phyloP scores from a whole-genome alignment of 2,329 filamentous ascomycete species.

The Plenodomus biglobosus region DNA sequence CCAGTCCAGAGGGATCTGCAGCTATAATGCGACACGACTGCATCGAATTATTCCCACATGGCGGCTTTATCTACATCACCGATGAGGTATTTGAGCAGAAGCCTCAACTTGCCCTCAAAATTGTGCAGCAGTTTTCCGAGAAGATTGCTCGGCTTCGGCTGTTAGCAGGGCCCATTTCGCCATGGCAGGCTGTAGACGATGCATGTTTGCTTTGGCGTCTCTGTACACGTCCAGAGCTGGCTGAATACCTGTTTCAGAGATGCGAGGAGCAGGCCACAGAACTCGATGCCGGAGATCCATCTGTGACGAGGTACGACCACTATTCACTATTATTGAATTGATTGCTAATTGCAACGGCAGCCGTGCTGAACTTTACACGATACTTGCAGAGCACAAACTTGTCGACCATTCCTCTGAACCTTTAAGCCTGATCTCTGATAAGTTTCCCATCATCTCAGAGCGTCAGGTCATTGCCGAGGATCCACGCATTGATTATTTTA shows the following conservation, averaged over 20 bases:
- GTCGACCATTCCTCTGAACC: conserved; percentile 19
- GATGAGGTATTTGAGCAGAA: conserved; percentile 47
- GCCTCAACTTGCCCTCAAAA: conserved; percentile 40
- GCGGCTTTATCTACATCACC: conserved; percentile 47
- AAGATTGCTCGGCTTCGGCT: conserved; percentile 27
- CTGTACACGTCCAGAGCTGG: conserved; percentile 35
- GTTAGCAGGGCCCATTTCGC: conserved; percentile 13
- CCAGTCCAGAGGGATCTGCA: conserved; percentile 13
- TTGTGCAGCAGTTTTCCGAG: conserved; percentile 41
- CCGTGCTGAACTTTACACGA: conserved; percentile 27
- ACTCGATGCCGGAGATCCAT: conserved; percentile 20
- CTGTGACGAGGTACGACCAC: conserved; percentile 16
- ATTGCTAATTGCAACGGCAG: conserved; percentile 10
- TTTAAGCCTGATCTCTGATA: conserved; percentile 19
- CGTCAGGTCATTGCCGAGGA: conserved; percentile 21
- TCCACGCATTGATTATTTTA: conserved; percentile 27
- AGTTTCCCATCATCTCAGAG: conserved; percentile 36
- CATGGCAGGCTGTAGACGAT: conserved; percentile 22
- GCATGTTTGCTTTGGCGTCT: conserved; percentile 36
- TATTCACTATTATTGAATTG: not conserved
- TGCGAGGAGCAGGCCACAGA: conserved; percentile 21
- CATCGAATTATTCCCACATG: conserved; percentile 43
- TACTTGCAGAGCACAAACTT: conserved; percentile 23
- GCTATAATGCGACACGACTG: conserved; percentile 23
- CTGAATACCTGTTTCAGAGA: conserved; percentile 26